phyloP scores from a whole-genome alignment of 176 grass and related monocot genomes.

The Carex littledalei region DNA sequence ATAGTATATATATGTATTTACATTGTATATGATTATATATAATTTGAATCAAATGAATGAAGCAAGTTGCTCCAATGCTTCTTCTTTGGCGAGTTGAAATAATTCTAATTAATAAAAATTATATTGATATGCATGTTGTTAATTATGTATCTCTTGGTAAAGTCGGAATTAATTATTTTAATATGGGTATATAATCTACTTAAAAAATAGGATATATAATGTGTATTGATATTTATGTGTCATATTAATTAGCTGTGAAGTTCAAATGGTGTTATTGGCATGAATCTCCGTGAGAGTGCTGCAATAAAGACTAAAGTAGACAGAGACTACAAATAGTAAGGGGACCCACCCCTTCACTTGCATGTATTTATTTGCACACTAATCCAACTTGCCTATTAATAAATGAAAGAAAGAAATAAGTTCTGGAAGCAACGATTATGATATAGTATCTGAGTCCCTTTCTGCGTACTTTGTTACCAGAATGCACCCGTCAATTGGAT shows the following conservation, averaged over 20 bases:
- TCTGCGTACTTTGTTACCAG: background rate
- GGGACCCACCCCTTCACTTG: background rate
- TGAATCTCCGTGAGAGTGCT: slow-evolving; percentile 3
- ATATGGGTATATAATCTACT: no score
- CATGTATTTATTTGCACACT: slow-evolving; percentile 8
- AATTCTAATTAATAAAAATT: no score
- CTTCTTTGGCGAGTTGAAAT: no score
- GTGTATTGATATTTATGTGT: background rate
- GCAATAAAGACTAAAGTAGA: background rate
- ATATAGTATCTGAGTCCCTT: background rate
- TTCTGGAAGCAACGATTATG: slow-evolving; percentile 6
- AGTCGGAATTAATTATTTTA: background rate
- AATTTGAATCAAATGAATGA: no score
- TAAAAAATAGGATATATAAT: background rate
- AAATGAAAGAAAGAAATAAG: background rate
- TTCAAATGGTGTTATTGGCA: background rate
- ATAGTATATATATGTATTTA: no score
- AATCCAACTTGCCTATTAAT: background rate
- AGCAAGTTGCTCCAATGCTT: no score
- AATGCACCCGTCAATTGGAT: background rate
- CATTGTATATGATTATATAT: no score
- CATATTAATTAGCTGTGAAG: background rate
- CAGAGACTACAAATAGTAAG: background rate
- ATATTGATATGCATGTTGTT: background rate
- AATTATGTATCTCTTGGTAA: background rate